phyloP scores from a whole-genome alignment of 371 early-diverging fungal genomes.

The Rhizopus arrhizus region DNA sequence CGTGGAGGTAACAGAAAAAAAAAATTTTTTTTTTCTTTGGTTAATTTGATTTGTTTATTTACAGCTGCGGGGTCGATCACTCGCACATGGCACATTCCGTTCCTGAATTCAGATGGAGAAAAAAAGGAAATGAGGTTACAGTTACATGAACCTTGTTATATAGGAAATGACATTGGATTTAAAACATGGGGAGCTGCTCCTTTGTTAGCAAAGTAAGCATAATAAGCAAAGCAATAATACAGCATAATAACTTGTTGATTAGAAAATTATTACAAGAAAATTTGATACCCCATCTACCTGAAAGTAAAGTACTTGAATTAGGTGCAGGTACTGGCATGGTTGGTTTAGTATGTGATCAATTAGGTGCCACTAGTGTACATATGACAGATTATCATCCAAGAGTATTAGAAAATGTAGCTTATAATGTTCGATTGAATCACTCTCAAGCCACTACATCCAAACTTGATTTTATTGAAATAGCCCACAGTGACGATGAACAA shows the following conservation, averaged over 20 bases:
- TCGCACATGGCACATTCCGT: conserved; percentile 53
- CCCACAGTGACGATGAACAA: conserved; percentile 18
- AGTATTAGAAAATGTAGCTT: conserved; percentile 48
- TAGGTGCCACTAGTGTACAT: conserved; percentile 40
- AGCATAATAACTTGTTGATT: neutral
- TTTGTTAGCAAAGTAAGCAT: conserved; percentile 48
- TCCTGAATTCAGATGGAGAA: conserved; percentile 36
- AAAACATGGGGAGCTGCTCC: conserved; percentile 59
- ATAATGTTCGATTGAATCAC: conserved; percentile 40
- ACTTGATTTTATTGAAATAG: conserved; percentile 48
- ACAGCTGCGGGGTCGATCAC: conserved; percentile 52
- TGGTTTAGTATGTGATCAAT: conserved; percentile 43
- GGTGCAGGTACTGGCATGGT: conserved; percentile 52
- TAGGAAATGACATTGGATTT: conserved; percentile 52
- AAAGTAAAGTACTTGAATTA: conserved; percentile 33
- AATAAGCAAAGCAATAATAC: neutral
- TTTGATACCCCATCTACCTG: conserved; percentile 36
- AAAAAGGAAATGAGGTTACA: conserved; percentile 26
- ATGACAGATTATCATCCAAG: conserved; percentile 54
- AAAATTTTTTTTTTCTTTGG: conserved; percentile 4
- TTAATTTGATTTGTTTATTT: neutral
- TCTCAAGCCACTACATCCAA: conserved; percentile 33
- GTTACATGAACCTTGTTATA: conserved; percentile 49
- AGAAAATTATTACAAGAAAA: conserved; percentile 48
- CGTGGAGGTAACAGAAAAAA: conserved; percentile 42